These are phyloP conservation scores for Fusarium sp. DNA, from an alignment of 2,329 filamentous ascomycete species.

Conservation along the genomic window DNA sequence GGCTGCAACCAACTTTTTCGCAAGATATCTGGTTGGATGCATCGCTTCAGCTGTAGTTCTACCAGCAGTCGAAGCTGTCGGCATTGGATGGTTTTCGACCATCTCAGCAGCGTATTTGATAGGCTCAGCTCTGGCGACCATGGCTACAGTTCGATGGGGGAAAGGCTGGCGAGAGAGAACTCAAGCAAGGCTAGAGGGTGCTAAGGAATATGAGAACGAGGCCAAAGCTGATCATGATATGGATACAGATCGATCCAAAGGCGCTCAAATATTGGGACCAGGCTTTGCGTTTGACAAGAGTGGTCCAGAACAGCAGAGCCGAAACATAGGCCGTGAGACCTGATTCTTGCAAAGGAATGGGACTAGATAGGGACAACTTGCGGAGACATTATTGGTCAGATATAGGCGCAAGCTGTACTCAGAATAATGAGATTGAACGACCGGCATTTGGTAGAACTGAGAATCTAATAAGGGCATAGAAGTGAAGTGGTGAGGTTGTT, in stretches of 20 bases:
- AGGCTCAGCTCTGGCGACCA: conserved; percentile 48
- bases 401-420: neutral
- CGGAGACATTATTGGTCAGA: neutral
- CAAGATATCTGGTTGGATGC: conserved; percentile 79
- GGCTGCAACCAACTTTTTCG: conserved; percentile 81
- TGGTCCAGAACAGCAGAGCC: neutral
- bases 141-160: conserved; percentile 52
- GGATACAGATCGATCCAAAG: neutral
- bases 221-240: neutral
- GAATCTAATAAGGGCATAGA: neutral
- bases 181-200: conserved; percentile 36
- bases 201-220: conserved; percentile 20
- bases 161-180: conserved; percentile 51
- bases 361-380: neutral
- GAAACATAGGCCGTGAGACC: conserved; percentile 17
- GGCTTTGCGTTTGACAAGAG: neutral
- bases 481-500: neutral
- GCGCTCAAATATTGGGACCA: neutral
- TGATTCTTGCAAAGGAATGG: neutral
- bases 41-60: conserved; percentile 75
- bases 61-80: conserved; percentile 77
- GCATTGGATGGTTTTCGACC: conserved; percentile 84
- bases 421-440: neutral
- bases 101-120: conserved; percentile 58
- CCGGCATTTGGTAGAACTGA: neutral